Evolutionary conservation across 2,329 filamentous ascomycete species (phyloP), one percentile per base, ranked within the genome.

Genomic region (Aspergillus puulaauensis): DNA sequence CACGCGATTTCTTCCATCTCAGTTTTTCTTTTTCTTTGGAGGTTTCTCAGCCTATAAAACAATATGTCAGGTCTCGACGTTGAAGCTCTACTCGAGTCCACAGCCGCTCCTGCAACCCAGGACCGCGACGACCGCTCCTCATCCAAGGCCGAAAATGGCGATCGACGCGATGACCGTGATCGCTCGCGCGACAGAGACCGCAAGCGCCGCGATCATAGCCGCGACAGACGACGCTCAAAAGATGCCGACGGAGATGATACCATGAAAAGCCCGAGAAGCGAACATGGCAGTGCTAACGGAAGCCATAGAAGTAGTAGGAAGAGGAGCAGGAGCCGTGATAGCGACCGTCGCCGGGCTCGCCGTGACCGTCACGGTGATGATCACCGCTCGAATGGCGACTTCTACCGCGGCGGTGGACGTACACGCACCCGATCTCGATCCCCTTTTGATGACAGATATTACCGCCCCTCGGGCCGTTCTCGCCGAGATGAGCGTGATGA

Each of bases 71-170:
- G 82, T 74, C 80, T 88, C 66, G 91, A 96, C 72, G 91, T 97
- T 68, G 93, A 97, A 82, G 91, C 91, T 65, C 84, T 97, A 64
- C 86, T 97, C 66, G 92, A 96, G 77, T 90, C 90, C 52, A 91
- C 90, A 62, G 90, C 90, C 52, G 87, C 86, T 72, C 81, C 82
- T 47, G 63, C 67, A 46, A 66, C 72, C 44, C 68, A 85, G 62
- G 83, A 86, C 63, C 79, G 81, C 64, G 84, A 86, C 65, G 78
- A 81, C 68, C 81, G 83, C 56, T 80, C 27, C 27, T 31, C 27
- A 11, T 31, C 82, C 63, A 86, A 80, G 64, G 76, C 78, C 62
- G 84, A 84, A 56, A 77, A 80, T 63, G 78, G 77, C 66, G 82
- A 85, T 64, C 82, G 82, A 59, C 78, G 79, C 57, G 81, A 83